These are phyloP conservation scores for Metarhizium brunneum DNA, from an alignment of 2,329 filamentous ascomycete species.

Conservation along the genomic window DNA sequence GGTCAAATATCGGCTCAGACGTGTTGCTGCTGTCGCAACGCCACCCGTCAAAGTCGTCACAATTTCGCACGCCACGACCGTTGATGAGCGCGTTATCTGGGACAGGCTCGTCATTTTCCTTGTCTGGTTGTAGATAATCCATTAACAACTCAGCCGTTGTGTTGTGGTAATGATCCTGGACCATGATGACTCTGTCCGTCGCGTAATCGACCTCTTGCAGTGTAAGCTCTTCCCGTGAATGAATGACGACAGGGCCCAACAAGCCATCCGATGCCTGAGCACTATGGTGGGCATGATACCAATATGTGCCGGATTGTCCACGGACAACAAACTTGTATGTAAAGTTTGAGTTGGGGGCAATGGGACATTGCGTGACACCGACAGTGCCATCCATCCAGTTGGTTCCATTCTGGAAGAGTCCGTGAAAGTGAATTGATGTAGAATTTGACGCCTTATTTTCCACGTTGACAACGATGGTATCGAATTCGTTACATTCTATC, in stretches of 20 bases:
- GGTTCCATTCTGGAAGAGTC: constrained; percentile 67
- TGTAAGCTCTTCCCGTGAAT: constrained; percentile 37
- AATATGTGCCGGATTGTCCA: constrained; percentile 38
- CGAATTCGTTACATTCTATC: constrained; percentile 65
- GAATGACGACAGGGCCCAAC: constrained; percentile 57
- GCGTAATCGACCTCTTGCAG: constrained; percentile 19
- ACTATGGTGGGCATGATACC: constrained; percentile 58
- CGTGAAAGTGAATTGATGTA: constrained; percentile 67
- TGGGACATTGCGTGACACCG: constrained; percentile 58
- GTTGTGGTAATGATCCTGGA: constrained; percentile 69
- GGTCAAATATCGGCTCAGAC: constrained; percentile 30
- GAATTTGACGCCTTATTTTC: constrained; percentile 58
- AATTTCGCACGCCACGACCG: constrained; percentile 29
- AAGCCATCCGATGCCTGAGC: constrained; percentile 61
- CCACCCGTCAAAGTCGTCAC: constrained; percentile 25
- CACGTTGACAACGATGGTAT: constrained; percentile 60
- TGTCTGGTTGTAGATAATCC: constrained; percentile 43
- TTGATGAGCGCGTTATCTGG: constrained; percentile 59
- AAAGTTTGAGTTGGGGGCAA: constrained; percentile 52
- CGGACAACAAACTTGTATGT: constrained; percentile 59
- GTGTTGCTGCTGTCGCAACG: constrained; percentile 33
- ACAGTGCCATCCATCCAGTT: constrained; percentile 66
- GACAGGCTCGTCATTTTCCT: constrained; percentile 54
- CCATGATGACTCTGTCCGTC: constrained; percentile 51
- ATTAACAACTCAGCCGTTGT: constrained; percentile 38